phyloP scores from a whole-genome alignment of 1,284 basidiomycete species.

The Sanguinoderma infundibulare region DNA sequence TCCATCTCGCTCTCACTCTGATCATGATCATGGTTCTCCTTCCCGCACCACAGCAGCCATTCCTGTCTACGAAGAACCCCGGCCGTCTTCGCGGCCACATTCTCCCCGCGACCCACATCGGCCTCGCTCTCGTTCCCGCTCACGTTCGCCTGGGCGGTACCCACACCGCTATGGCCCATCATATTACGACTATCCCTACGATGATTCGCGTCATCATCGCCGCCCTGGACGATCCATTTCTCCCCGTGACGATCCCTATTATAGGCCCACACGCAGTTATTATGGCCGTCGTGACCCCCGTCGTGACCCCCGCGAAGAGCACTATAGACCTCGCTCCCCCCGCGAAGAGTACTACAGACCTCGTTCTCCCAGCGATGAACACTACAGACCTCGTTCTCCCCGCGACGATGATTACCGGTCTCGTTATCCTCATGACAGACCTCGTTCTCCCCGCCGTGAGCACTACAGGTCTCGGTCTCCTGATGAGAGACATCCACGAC shows the following conservation, averaged over 20 bases:
- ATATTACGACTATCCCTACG: not conserved
- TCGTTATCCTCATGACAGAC: not conserved
- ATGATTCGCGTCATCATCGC: not conserved
- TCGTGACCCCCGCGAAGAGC: not conserved
- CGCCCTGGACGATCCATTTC: not conserved
- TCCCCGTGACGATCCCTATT: no score
- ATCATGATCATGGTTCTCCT: not conserved
- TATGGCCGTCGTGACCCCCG: no score
- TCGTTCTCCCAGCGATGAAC: not conserved
- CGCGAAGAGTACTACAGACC: not conserved
- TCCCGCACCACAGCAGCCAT: not conserved
- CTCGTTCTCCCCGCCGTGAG: not conserved
- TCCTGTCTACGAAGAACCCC: not conserved
- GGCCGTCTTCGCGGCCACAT: not conserved
- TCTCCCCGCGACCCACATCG: slow-evolving; percentile 20
- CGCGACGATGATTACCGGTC: not conserved
- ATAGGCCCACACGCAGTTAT: no score
- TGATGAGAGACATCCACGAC: no score
- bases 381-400: not conserved
- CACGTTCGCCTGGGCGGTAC: not conserved
- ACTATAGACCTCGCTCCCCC: slow-evolving; percentile 4
- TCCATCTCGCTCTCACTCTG: not conserved
- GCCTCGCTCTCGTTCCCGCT: slow-evolving; percentile 11
- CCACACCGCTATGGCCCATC: not conserved
- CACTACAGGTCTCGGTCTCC: not conserved